Base-by-base conservation (phyloP, 2,329 filamentous ascomycete genomes). In the Coleophoma cylindrospora region DNA sequence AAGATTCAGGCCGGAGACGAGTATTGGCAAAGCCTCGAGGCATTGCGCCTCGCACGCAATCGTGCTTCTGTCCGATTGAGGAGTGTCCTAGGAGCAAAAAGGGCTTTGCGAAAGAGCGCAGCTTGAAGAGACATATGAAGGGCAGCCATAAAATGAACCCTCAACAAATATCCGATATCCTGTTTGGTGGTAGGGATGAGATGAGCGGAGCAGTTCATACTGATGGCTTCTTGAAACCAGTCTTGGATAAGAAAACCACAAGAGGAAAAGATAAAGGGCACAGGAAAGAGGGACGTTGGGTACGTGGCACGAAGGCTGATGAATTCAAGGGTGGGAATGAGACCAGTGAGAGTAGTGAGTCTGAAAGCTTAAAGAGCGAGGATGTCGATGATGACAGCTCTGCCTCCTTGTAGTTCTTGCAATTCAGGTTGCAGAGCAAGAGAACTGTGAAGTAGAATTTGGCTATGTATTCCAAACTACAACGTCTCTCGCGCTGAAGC, bases 181-280 rank as follows among this genome's bases (percentile, higher is more conserved):
- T 58, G 1, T 33, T 61, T 22, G 57, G 58, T 14, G 60, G 61
- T 45, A 57, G 59, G 33, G 59, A 66, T 11, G 79, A 83, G 59
- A 76, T 81, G 59, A 57, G 74, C 9, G 85, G 83, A 0, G 84
- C 74, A 0, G 80, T 88, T 17, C 85, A 88, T 58, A 75, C 81
- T 1, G 85, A 89, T 64, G 81, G 85, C 0, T 89, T 86, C 59
- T 57, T 89, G 58, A 71, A 73, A 60, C 75, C 77, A 4, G 74
- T 88, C 9, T 41, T 48, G 19, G 36, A n/a, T n/a, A 59, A 60
- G 12, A 40, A 47, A 13, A 46, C 43, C 9, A 46, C 43, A 40
- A 49, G 55, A 14, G 57, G 55, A 14, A 11, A n/a, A 19, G 51
- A 53, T 21, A 54, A 50, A 22, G 19, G 36, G 3, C 14, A 43